Evolutionary conservation across 495 filamentous ascomycete genomes (phyloP), one percentile per base, ranked within the genome.

Genomic region (Aspergillus biplanus): DNA sequence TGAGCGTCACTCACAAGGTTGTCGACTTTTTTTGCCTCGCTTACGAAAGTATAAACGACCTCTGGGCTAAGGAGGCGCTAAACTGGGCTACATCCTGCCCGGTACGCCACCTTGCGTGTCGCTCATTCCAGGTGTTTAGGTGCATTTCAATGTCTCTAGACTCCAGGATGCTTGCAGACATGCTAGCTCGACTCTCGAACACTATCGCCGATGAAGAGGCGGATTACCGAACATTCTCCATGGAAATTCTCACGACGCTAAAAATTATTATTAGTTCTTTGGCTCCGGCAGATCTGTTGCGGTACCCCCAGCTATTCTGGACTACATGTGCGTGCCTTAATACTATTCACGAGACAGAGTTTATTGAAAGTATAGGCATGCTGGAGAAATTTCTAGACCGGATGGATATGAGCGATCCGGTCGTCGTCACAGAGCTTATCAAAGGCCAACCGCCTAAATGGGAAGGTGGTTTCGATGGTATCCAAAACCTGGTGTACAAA

Each of bases 21-120:
- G 85, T 97, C 54, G 87, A 89, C 65, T 90, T 93, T 50, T 97
- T 99, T 72, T 86, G 89, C 55, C 75, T 95, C 50, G 87, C 88
- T 3, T 94, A 92, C 72, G 92, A 93, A n/a, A 87, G 90, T 6
- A 87, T 98, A 59, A 89, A 92, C 60, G 92, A 96, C 46, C 84
- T 92, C 44, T 97, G 94, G 93, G 91, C 89, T 27, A 92, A 90
- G 69, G 83, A 94, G 59, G 91, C 93, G 0, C 79, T 99, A 62
- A 90, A 88, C 56, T 99, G 95, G 95, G 95, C 96, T 33, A 97
- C 95, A 0, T 95, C 92, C 6, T 99, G 96, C 70, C 91, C 95
- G 0, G 96, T 98, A n/a, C 83, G 92, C 34, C 95, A 99, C 78
- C 79, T 98, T 42, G 95, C 95, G 3, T 99, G 95, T 70, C 86